Evolutionary conservation across 1,284 basidiomycete genomes (phyloP).

Genomic region (Apiotrichum montevideense): DNA sequence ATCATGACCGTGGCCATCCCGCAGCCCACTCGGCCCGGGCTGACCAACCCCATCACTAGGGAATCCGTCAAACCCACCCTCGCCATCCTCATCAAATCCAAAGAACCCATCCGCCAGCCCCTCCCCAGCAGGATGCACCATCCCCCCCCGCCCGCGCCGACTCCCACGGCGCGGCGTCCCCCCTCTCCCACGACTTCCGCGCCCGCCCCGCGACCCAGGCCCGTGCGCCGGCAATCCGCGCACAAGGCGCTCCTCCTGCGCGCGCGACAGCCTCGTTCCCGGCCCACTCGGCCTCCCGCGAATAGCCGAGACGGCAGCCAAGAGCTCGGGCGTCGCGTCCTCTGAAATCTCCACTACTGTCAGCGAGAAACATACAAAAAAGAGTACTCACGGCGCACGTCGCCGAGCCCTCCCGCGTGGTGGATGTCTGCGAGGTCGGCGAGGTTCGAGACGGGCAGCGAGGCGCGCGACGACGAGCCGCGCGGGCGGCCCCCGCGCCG

Average conservation of each 20-base stretch:
- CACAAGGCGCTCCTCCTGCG: conserved; percentile 18
- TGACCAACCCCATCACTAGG: too few relatives aligned
- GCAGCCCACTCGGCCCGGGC: too few relatives aligned
- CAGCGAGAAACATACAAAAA: not conserved
- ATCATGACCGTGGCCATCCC: too few relatives aligned
- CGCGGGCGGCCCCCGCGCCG: not conserved
- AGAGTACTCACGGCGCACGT: conserved; percentile 9
- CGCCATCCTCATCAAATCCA: not conserved
- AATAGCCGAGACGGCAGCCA: conserved; percentile 9
- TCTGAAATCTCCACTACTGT: conserved; percentile 14
- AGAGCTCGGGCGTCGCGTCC: conserved; percentile 12
- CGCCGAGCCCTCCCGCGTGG: conserved; percentile 12
- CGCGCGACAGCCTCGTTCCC: conserved; percentile 4
- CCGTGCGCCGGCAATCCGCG: conserved; percentile 13
- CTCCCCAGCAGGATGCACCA: not conserved
- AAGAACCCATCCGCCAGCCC: not conserved
- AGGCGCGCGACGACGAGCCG: conserved; percentile 2
- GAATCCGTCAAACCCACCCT: not conserved
- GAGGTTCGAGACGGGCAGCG: conserved; percentile 7
- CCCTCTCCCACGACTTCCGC: not conserved
- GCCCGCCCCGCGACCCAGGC: conserved; percentile 14
- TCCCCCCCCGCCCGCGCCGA: not conserved
- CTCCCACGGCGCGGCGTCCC: not conserved
- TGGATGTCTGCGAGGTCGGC: conserved; percentile 16
- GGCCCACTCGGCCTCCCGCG: conserved; percentile 11